Conservation (phyloP, 345 rosid species). For the Turritis glabra region DNA sequence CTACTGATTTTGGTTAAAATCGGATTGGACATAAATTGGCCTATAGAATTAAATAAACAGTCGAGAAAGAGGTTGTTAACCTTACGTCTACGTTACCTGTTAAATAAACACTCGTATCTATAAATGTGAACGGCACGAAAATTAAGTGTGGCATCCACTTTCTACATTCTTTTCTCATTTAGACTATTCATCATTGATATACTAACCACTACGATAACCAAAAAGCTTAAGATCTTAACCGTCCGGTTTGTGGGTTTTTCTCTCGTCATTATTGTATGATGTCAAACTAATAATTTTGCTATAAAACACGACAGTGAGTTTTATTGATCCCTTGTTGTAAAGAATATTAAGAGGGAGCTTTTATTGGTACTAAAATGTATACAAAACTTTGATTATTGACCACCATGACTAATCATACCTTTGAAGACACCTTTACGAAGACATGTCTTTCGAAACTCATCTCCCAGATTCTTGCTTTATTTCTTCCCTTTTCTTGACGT, state of each 20-base stretch:
- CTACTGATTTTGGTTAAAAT: background rate
- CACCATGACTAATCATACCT: slow-evolving; percentile 30
- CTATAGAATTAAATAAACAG: background rate
- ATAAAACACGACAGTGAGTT: background rate
- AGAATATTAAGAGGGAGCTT: background rate
- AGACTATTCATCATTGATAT: background rate
- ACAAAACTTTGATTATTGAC: background rate
- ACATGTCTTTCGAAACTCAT: slow-evolving; percentile 36
- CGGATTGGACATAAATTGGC: background rate
- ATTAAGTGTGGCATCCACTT: slow-evolving; percentile 26
- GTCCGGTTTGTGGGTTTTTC: background rate
- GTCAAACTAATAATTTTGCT: background rate
- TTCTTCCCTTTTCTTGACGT: slow-evolving; percentile 1
- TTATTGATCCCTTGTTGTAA: background rate
- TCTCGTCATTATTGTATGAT: background rate
- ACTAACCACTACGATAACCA: background rate
- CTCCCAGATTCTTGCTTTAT: slow-evolving; percentile 31
- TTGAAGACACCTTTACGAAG: slow-evolving; percentile 40
- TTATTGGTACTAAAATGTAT: background rate
- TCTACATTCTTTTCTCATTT: background rate
- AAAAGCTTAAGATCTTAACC: background rate
- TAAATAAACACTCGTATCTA: background rate
- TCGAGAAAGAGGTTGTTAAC: background rate
- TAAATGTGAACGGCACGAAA: slow-evolving; percentile 39
- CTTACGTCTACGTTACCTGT: slow-evolving; percentile 23